Conservation (phyloP, 371 early-diverging fungal genomes). For the Apophysomyces variabilis region DNA sequence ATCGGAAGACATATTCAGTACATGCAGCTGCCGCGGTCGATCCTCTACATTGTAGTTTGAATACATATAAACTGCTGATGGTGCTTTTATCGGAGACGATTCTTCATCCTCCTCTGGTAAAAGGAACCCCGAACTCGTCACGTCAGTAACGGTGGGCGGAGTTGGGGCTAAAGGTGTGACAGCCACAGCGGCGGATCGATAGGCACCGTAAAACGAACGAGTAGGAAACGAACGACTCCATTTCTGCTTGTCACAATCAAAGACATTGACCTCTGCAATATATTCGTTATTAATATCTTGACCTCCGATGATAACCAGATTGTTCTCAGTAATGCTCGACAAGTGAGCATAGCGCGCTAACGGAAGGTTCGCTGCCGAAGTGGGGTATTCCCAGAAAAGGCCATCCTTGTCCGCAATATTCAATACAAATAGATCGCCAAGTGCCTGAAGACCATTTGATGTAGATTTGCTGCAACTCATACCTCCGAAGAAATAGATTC, state of each 20-base stretch:
- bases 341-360: constrained; percentile 73
- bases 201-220: constrained; percentile 69
- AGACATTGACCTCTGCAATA: constrained; percentile 68
- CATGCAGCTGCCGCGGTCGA: constrained; percentile 66
- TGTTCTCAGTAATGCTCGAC: constrained; percentile 53
- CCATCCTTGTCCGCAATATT: constrained; percentile 17
- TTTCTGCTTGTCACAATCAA: constrained; percentile 52
- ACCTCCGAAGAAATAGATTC: constrained; percentile 63
- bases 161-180: constrained; percentile 37
- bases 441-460: constrained; percentile 35
- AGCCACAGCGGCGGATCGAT: constrained; percentile 69
- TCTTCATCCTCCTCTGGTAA: constrained; percentile 23
- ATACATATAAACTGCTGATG: constrained; percentile 52
- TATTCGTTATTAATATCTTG: constrained; percentile 70
- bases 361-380: constrained; percentile 18
- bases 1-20: constrained; percentile 46
- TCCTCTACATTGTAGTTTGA: constrained; percentile 71
- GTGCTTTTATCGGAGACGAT: constrained; percentile 20
- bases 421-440: constrained; percentile 63
- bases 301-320: constrained; percentile 71
- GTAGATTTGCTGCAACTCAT: constrained; percentile 39
- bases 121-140: constrained; percentile 3
- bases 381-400: constrained; percentile 55
- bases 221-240: constrained; percentile 64
- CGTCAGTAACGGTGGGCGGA: constrained; percentile 21